phyloP scores from a whole-genome alignment of 805 yeast genomes.

The Candida alai region DNA sequence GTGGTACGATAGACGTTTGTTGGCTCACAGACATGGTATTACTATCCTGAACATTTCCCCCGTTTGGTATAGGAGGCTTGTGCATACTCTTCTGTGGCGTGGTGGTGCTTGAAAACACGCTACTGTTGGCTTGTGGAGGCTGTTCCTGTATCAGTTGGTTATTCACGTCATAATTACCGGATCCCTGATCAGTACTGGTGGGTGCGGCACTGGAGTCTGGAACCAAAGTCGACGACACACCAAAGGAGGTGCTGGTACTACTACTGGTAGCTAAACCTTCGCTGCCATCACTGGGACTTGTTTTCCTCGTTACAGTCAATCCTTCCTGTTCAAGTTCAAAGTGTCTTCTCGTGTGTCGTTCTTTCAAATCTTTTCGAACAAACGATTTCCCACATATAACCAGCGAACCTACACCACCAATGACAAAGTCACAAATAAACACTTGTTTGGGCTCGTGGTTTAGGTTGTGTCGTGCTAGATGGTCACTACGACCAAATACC shows the following conservation, averaged over 20 bases:
- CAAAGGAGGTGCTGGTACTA: background rate
- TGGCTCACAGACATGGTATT: too few species aligned
- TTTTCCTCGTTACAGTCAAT: background rate
- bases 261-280: conserved; percentile 3
- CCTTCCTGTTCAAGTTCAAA: conserved; percentile 8
- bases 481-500: conserved; percentile 58
- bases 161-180: too few species aligned
- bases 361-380: conserved; percentile 57
- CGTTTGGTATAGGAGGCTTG: too few species aligned
- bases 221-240: too few species aligned
- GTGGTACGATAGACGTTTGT: background rate
- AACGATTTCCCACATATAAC: conserved; percentile 55
- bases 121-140: too few species aligned
- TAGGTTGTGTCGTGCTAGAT: conserved; percentile 58
- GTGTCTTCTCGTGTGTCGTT: conserved; percentile 35
- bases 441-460: conserved; percentile 56
- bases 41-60: too few species aligned
- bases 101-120: too few species aligned
- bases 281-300: background rate
- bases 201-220: conserved; percentile 1
- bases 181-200: too few species aligned
- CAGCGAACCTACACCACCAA: conserved; percentile 33
- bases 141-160: too few species aligned
- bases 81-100: too few species aligned
- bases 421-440: conserved; percentile 50